Base-by-base conservation (phyloP, 257 asterid species). In the Solanum tarijense region DNA sequence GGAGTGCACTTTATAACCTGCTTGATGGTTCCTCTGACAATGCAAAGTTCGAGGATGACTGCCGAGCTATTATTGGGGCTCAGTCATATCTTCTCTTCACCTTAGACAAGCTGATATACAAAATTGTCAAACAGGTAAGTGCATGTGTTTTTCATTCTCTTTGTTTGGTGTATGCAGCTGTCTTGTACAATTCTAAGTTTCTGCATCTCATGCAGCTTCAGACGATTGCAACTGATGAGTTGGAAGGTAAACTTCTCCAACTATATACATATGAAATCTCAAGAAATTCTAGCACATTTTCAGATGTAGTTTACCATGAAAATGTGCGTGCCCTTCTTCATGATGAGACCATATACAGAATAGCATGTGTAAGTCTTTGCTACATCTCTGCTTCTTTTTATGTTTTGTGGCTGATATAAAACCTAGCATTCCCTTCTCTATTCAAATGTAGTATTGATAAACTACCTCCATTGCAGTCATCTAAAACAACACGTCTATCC, bases 21-120 rank as follows among this genome's bases (percentile, higher is more conserved):
- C 93, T 97, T 84, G 94, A 93, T 88, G 99, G 99, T 62, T 92
- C 98, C 88, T 93, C 93, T 87, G 99, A 96, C 90, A 94, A 92
- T 82, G 89, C 98, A 41, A 97, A 94, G 93, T 97, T 92, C 86
- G 99, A 97, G 91, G 99, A 97, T 89, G 99, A 97, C 89, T 97
- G 99, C 84, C 95, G 98, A 78, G 94, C 98, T 87, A 92, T 96
- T 79, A 90, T 97, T 83, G 99, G 99, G 85, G 92, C 99, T 90
- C 98, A 94, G 82, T 95, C 99, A 41, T 97, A 92, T 90, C 87
- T 91, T 89, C 98, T 97, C 88, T 95, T 94, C 90, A 97, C 98
- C 32, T 89, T 97, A 87, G 99, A 96, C 95, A 97, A 96, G 93
- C 96, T 97, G 90, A 95, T 97, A 88, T 95, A 92, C 88, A 97